A percentile compares a stretch with the other conserved stretches of the same genome.
These are phyloP conservation scores for Castanopsis chinensis DNA, from an alignment of 306 rosid genomes.

Conservation along the genomic window DNA sequence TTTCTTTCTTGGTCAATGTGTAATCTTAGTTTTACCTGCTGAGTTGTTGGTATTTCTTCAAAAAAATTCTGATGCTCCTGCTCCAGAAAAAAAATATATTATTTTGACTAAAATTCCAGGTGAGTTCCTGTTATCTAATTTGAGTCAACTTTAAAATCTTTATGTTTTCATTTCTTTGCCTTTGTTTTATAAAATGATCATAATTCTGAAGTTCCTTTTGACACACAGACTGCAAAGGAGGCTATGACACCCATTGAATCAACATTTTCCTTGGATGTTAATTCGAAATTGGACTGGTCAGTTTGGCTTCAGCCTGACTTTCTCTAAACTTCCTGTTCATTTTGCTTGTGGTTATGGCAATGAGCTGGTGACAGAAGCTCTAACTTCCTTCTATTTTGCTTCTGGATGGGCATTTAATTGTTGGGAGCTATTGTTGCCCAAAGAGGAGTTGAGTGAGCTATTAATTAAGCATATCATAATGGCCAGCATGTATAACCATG, in stretches of 20 bases:
- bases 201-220: conserved; percentile 12
- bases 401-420: background rate
- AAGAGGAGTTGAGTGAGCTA: background rate
- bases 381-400: background rate
- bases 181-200: conserved; percentile 17
- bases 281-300: conserved; percentile 55
- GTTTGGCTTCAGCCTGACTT: conserved; percentile 5
- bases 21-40: background rate
- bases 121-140: conserved; percentile 11
- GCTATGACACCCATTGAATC: conserved; percentile 66
- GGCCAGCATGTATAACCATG: background rate
- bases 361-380: background rate
- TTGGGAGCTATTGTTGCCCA: background rate
- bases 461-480: background rate
- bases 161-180: conserved; percentile 11
- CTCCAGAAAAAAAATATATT: background rate
- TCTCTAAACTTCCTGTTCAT: background rate
- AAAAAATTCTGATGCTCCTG: background rate
- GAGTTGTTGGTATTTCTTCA: conserved; percentile 10
- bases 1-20: background rate
- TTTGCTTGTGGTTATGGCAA: background rate
- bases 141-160: conserved; percentile 1
- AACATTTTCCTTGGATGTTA: conserved; percentile 56
- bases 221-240: conserved; percentile 67
- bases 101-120: conserved; percentile 8